Base-by-base conservation (phyloP, 805 yeast species). In the Starmerella riodocensis region DNA sequence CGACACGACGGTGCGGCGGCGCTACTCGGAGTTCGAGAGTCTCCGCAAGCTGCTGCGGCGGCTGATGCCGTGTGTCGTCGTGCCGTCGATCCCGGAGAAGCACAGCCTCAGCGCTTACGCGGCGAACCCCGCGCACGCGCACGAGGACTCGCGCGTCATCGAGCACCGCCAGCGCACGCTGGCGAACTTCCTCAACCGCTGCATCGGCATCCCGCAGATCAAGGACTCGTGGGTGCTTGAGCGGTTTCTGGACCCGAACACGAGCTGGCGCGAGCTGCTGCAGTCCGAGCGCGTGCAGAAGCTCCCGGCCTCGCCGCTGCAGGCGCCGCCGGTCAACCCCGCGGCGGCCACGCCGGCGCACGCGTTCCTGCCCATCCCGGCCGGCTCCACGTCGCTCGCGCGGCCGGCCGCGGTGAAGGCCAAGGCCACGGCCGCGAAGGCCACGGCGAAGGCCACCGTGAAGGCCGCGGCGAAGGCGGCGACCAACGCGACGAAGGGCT, bases 11-110 rank as follows among this genome's bases (percentile, higher is more conserved):
- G 86, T 84, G 4, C 73, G 86, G 34, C 66, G 98, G 51, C 67
- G 97, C 32, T 91, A 91, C 57, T 79, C 94, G 25, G 98, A 91
- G 56, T 91, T 91, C 56, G 95, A 83, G 53, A 73, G 81, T 36
- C 66, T 91, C 32, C 66, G 95, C 45, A 77, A 73, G 29, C 69
- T 79, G 4, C 64, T 91, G 18, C 65, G 75, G 3, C 74, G 78
- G 49, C 61, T 82, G 28, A 78, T 79, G 47, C 96, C 98, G 3
- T 74, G 91, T 3, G 56, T 76, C 4, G 70, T 91, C 3, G 73
- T 91, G 4, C 98, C 98, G 6, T 96, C 97, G 1, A 88, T 91
- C 8, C 98, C 98, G 0, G 80, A 77, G 57, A 81, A 81, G 56
- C 88, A 80, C 56, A 67, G 81, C 13, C 56, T 80, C 47, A 50